Base-by-base conservation (phyloP, 768 basidiomycete genomes). In the Termitomyces sp. region DNA sequence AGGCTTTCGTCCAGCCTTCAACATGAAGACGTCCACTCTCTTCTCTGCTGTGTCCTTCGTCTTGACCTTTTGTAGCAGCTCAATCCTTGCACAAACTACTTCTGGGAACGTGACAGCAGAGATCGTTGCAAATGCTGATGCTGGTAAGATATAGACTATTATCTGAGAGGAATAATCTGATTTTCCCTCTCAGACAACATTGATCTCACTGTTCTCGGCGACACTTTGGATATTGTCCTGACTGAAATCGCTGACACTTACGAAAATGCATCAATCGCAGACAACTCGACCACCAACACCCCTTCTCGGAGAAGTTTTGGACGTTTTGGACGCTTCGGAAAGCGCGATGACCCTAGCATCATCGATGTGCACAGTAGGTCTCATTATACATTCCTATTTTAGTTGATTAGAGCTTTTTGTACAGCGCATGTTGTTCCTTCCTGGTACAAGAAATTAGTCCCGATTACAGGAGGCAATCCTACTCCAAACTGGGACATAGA, bases 11-110 rank as follows among this genome's bases (percentile, higher is more conserved):
- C 67, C 62, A 58, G 55, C 62, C 66, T 41, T 22, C 59, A 49
- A 62, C 41, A 71, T 71, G 70, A 72, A 69, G 68, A 67, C 67
- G 56, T 67, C 66, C 64, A 64, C 63, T 66, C 57, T 71, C 63
- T 63, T 68, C 48, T 54, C 56, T 45, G 22, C 33, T 1, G 43
- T 32, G 10, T 63, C 67, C 20, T 49, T 67, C 30, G 57, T 64
- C 40, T 38, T 60, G 28, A 51, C 64, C 48, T 64, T 60, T 52
- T 60, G 24, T 33, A 22, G 60, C 8, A 46, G 48, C 30, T 47
- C 59, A 13, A 62, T 64, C n/a, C 2, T 53, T 24, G 68, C 66
- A 9, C 62, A 67, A 28, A 64, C 33, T 18, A 20, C 49, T 9
- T 48, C 61, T 13, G 52, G 58, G 20, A 63, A 64, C 57, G 59